phyloP scores from a whole-genome alignment of 345 rosid species.

The Leavenworthia alabamica region DNA sequence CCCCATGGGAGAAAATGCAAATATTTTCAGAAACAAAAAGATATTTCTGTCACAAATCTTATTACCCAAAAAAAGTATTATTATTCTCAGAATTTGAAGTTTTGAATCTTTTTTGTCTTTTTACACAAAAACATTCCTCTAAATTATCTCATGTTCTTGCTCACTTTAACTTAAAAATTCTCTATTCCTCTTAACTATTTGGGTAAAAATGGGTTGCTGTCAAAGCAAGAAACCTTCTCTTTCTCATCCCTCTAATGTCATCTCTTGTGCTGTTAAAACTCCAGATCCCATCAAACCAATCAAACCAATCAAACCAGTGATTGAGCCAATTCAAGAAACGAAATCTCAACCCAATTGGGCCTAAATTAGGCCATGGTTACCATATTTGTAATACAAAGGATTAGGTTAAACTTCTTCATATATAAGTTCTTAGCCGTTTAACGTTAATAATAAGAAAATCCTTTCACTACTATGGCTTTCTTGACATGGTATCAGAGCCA shows the following conservation, averaged over 20 bases:
- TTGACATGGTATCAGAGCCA: no score
- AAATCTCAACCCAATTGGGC: background rate
- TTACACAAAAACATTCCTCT: background rate
- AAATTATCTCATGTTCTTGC: background rate
- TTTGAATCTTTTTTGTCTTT: background rate
- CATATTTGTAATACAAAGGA: no score
- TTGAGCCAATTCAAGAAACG: background rate
- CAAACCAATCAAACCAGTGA: constrained; percentile 8
- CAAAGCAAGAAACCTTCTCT: constrained; percentile 44
- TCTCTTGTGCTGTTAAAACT: background rate
- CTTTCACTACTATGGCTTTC: no score
- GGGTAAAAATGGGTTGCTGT: constrained; percentile 48
- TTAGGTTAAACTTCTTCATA: no score
- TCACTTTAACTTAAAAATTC: background rate
- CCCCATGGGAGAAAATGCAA: background rate
- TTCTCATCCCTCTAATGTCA: constrained; percentile 11
- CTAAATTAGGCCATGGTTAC: no score
- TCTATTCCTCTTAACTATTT: background rate
- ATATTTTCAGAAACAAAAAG: background rate
- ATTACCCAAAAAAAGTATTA: background rate
- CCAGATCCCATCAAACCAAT: constrained; percentile 8
- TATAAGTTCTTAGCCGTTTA: no score
- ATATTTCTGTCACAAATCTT: background rate
- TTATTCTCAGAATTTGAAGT: constrained; percentile 9
- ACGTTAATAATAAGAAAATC: no score